Evolutionary conservation across 2,329 filamentous ascomycete species (phyloP).

Genomic region (Sclerotinia sclerotiorum): DNA sequence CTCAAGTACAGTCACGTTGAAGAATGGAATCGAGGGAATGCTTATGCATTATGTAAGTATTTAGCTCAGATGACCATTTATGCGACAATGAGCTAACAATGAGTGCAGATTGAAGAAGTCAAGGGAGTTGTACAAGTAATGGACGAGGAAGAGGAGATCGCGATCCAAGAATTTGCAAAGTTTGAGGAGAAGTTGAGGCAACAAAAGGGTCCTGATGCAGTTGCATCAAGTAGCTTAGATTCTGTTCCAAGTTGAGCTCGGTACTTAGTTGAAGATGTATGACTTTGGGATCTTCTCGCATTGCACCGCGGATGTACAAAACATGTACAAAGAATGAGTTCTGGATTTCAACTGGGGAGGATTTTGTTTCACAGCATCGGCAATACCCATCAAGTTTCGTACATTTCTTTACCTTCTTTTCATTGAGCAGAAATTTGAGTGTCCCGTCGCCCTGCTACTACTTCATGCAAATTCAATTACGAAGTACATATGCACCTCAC

Average conservation of each 20-base stretch:
- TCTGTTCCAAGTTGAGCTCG: slow-evolving; percentile 32
- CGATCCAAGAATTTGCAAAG: slow-evolving; percentile 83
- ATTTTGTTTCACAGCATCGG: slow-evolving; percentile 31
- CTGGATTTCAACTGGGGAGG: slow-evolving; percentile 1
- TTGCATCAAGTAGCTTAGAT: slow-evolving; percentile 34
- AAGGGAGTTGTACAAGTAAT: slow-evolving; percentile 87
- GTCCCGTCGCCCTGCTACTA: neutral
- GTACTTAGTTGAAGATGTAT: slow-evolving; percentile 5
- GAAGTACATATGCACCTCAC: slow-evolving; percentile 11
- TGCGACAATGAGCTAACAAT: slow-evolving; percentile 33
- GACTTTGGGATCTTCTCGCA: neutral
- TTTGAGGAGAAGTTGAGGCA: slow-evolving; percentile 82
- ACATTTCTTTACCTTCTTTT: neutral
- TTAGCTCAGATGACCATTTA: slow-evolving; percentile 10
- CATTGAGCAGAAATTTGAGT: neutral
- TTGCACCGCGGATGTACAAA: slow-evolving; percentile 17
- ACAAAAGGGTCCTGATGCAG: slow-evolving; percentile 46
- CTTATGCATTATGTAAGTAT: slow-evolving; percentile 86
- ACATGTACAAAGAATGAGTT: slow-evolving; percentile 16
- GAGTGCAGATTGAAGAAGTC: slow-evolving; percentile 82
- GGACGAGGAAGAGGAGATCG: slow-evolving; percentile 88
- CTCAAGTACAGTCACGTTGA: slow-evolving; percentile 92
- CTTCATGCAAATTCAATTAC: slow-evolving; percentile 21
- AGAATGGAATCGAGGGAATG: slow-evolving; percentile 98
- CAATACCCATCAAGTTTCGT: slow-evolving; percentile 31